Evolutionary conservation across 164 flowering plant species (phyloP).

Genomic region (Annona squamosa): DNA sequence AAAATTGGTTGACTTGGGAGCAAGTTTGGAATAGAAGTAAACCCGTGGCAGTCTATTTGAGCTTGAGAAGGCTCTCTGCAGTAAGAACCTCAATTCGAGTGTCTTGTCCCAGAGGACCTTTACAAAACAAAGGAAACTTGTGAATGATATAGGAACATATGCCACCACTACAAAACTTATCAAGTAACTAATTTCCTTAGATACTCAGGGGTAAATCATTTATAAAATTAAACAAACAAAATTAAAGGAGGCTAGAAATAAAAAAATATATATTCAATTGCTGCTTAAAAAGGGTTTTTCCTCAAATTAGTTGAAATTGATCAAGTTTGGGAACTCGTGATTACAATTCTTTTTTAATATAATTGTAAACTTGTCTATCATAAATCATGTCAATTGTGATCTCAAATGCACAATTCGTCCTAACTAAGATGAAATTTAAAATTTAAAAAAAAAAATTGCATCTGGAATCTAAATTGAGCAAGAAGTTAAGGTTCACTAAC

Average conservation of each 20-base stretch:
- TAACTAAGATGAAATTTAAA: too few relatives aligned
- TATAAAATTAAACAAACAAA: not conserved
- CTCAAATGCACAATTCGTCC: too few relatives aligned
- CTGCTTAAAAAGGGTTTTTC: not conserved
- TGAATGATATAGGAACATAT: not conserved
- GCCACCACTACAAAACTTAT: not conserved
- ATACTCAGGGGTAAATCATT: too few relatives aligned
- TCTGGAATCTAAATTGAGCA: too few relatives aligned
- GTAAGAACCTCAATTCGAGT: slow-evolving; percentile 70
- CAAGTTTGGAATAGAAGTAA: slow-evolving; percentile 1
- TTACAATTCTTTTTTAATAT: too few relatives aligned
- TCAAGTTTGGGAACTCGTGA: too few relatives aligned
- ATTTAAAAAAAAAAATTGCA: too few relatives aligned
- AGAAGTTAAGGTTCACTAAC: too few relatives aligned
- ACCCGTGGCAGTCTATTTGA: slow-evolving; percentile 90
- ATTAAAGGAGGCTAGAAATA: not conserved
- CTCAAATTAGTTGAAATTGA: too few relatives aligned
- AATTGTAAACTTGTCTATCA: too few relatives aligned
- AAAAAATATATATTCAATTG: not conserved
- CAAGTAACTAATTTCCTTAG: too few relatives aligned
- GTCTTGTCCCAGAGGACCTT: slow-evolving; percentile 89
- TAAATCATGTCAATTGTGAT: too few relatives aligned
- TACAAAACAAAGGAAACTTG: slow-evolving; percentile 6
- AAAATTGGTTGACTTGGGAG: not conserved
- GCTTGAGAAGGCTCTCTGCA: slow-evolving; percentile 72